Percentiles rank a stretch among this genome's conserved stretches.
Conservation (phyloP, 257 asterid genomes). For the Penstemon davidsonii region DNA sequence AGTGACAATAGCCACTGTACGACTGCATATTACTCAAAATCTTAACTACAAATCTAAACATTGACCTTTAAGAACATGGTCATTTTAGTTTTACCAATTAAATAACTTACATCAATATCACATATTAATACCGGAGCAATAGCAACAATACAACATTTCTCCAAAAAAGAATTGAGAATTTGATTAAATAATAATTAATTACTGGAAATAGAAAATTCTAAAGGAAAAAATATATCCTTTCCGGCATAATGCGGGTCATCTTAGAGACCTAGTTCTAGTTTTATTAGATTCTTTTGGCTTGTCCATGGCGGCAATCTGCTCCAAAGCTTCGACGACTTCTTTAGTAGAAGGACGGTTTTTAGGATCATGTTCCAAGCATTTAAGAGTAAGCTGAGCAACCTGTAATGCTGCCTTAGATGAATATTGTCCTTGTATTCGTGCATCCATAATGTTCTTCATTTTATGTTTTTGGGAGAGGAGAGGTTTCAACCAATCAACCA, state of each 20-base stretch:
- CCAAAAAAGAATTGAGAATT: constrained; percentile 20
- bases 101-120: no score
- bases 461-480: constrained; percentile 40
- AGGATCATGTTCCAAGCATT: constrained; percentile 47
- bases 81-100: no score
- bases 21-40: no score
- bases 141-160: constrained; percentile 10
- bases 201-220: not conserved
- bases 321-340: constrained; percentile 44
- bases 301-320: constrained; percentile 44
- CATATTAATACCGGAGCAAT: no score
- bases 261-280: constrained; percentile 12
- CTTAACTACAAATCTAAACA: no score
- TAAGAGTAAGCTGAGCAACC: constrained; percentile 47
- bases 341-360: constrained; percentile 52
- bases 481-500: constrained; percentile 49
- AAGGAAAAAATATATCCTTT: not conserved
- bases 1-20: no score
- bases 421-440: constrained; percentile 46
- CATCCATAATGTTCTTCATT: constrained; percentile 43
- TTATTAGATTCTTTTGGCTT: constrained; percentile 37
- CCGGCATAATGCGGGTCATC: constrained; percentile 20
- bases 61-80: no score
- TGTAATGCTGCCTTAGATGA: constrained; percentile 41
- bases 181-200: not conserved